Percentiles rank a stretch among this genome's conserved stretches.
Evolutionary conservation across 768 basidiomycete species (phyloP).

Genomic region (Rhodotorula graminis): DNA sequence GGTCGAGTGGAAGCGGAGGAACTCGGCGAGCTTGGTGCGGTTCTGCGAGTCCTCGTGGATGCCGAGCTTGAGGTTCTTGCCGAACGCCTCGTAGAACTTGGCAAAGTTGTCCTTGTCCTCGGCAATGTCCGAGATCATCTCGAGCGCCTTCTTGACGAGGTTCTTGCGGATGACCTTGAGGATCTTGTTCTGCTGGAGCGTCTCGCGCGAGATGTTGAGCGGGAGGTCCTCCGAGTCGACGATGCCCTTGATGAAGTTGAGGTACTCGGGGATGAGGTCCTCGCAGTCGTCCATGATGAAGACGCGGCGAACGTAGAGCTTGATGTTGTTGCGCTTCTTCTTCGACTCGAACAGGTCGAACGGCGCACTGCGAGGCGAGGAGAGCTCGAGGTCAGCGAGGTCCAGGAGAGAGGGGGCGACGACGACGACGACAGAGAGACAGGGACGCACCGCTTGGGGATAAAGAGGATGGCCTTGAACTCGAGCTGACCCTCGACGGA

Average conservation of each 20-base stretch:
- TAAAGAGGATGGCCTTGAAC: conserved; percentile 98
- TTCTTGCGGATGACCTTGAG: conserved; percentile 99
- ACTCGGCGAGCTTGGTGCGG: conserved; percentile 98
- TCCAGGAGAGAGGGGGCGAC: no score
- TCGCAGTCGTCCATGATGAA: conserved; percentile 99
- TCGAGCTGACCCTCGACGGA: conserved; percentile 99
- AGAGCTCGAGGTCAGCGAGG: background rate
- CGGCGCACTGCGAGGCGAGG: conserved; percentile 62
- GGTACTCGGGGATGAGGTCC: conserved; percentile 98
- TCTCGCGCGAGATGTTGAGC: conserved; percentile 99
- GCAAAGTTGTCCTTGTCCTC: conserved; percentile 91
- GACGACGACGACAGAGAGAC: background rate
- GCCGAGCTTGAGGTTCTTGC: conserved; percentile 96
- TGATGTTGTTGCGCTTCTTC: conserved; percentile 99
- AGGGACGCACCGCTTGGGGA: conserved; percentile 78
- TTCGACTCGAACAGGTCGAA: conserved; percentile 99
- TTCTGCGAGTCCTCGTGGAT: conserved; percentile 99
- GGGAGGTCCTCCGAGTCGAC: conserved; percentile 99
- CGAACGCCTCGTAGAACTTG: conserved; percentile 92
- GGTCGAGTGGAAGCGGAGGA: conserved; percentile 96
- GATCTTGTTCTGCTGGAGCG: conserved; percentile 99
- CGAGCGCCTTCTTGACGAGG: conserved; percentile 96
- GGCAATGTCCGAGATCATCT: conserved; percentile 88
- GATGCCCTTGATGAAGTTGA: conserved; percentile 97
- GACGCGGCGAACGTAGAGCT: conserved; percentile 99